These are phyloP conservation scores for Simplicillium aogashimaense DNA, from an alignment of 2,329 filamentous ascomycete genomes.

Conservation along the genomic window DNA sequence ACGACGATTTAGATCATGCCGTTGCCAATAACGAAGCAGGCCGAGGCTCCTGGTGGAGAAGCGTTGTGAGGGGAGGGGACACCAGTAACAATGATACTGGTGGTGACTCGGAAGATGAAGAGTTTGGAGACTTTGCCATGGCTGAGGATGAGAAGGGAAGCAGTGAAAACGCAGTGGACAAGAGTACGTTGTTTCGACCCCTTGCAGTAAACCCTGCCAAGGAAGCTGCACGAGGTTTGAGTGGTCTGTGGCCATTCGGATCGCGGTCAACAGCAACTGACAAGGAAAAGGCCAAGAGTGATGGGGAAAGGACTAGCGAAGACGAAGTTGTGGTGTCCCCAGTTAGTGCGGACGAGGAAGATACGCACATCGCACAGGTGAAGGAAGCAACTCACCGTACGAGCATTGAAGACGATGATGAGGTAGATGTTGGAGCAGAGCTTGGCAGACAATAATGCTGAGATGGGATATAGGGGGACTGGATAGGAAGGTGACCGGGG, in stretches of 20 bases:
- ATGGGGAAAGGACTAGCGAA: conserved; percentile 11
- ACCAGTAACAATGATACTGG: conserved; percentile 22
- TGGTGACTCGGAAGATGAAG: conserved; percentile 46
- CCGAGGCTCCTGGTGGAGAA: conserved; percentile 40
- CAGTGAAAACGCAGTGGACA: conserved; percentile 18
- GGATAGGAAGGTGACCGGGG: neutral
- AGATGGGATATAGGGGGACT: conserved; percentile 6
- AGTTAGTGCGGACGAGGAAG: conserved; percentile 13
- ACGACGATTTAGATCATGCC: conserved; percentile 27
- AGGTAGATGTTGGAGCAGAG: conserved; percentile 25
- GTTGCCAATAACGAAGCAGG: conserved; percentile 19
- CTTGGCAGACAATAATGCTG: conserved; percentile 1
- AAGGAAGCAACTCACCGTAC: conserved; percentile 43
- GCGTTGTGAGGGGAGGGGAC: conserved; percentile 19
- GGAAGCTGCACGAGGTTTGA: conserved; percentile 30
- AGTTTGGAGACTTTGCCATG: conserved; percentile 61
- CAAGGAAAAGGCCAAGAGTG: conserved; percentile 21
- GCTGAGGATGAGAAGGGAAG: conserved; percentile 35
- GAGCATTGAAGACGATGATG: conserved; percentile 50
- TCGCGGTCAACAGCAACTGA: conserved; percentile 19
- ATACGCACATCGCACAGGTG: conserved; percentile 24
- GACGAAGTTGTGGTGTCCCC: conserved; percentile 11
- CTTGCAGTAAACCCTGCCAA: conserved; percentile 41
- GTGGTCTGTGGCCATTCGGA: conserved; percentile 51
- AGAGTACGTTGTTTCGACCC: conserved; percentile 42